phyloP scores from a whole-genome alignment of 345 rosid genomes.

The Pseudoturritis turrita region DNA sequence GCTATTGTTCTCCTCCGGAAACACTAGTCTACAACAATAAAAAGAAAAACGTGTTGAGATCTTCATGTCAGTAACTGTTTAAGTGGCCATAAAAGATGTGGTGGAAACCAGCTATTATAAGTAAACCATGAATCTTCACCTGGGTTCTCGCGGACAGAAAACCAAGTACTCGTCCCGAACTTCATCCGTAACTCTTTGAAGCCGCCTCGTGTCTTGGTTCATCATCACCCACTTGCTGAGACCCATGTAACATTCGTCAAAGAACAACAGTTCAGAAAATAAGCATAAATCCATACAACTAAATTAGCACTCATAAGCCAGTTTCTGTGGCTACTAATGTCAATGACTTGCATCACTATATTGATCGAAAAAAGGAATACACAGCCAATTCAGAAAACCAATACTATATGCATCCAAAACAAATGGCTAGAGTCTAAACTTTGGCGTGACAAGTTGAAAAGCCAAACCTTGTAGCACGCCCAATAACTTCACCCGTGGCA shows the following conservation, averaged over 20 bases:
- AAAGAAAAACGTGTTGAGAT: not conserved
- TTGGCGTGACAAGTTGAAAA: not conserved
- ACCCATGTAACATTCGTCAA: not conserved
- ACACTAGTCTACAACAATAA: conserved; percentile 49
- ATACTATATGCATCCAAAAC: not conserved
- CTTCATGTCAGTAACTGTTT: not conserved
- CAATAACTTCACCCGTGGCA: conserved; percentile 69
- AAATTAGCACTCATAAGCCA: not conserved
- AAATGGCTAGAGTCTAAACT: not conserved
- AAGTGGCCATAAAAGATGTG: not conserved
- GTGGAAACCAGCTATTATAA: not conserved
- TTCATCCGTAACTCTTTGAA: conserved; percentile 81
- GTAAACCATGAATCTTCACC: conserved; percentile 34
- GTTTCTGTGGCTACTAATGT: not conserved
- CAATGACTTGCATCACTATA: not conserved
- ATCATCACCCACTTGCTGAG: conserved; percentile 99
- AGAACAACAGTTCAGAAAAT: not conserved
- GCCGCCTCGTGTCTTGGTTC: conserved; percentile 91
- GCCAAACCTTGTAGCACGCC: conserved; percentile 81
- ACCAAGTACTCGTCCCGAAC: conserved; percentile 76
- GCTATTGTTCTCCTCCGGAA: conserved; percentile 71
- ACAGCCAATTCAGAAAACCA: not conserved
- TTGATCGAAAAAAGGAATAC: too few species aligned
- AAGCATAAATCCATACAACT: not conserved
- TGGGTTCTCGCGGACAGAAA: conserved; percentile 68